These are phyloP conservation scores for Cairneyella variabilis DNA, from an alignment of 495 filamentous ascomycete species.

Conservation along the genomic window DNA sequence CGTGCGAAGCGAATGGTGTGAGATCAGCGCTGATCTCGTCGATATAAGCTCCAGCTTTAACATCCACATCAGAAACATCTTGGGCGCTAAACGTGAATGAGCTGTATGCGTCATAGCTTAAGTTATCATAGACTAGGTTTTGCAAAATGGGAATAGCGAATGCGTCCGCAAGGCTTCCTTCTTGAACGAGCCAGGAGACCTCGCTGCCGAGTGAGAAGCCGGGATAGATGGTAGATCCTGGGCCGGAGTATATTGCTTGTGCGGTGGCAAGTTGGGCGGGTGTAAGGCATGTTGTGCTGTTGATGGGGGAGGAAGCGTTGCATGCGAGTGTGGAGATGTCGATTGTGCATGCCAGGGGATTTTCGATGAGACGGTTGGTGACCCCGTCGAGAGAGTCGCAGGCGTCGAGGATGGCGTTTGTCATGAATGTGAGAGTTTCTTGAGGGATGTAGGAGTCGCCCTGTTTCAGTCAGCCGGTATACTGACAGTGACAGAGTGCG, in stretches of 20 bases:
- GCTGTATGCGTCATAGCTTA: conserved; percentile 35
- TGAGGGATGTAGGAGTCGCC: conserved; percentile 25
- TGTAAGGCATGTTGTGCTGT: conserved; percentile 29
- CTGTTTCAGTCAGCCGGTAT: conserved; percentile 11
- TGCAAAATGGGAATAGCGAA: conserved; percentile 44
- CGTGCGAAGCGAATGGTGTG: conserved; percentile 25
- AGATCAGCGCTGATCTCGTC: conserved; percentile 35
- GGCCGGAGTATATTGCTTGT: conserved; percentile 30
- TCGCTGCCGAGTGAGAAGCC: conserved; percentile 35
- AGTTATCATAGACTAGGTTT: conserved; percentile 45
- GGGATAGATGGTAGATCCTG: conserved; percentile 32
- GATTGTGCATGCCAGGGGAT: conserved; percentile 36
- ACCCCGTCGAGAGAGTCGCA: conserved; percentile 40
- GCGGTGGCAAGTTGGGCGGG: conserved; percentile 26
- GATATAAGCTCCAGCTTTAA: conserved; percentile 30
- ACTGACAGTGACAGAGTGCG: background rate
- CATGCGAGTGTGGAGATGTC: conserved; percentile 33
- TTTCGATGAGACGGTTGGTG: conserved; percentile 35
- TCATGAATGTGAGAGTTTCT: conserved; percentile 32
- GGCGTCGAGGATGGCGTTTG: conserved; percentile 26
- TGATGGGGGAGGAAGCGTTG: conserved; percentile 8
- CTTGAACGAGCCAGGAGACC: conserved; percentile 31
- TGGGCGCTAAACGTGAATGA: conserved; percentile 36
- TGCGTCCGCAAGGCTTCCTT: conserved; percentile 26
- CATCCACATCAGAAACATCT: conserved; percentile 33